phyloP scores from a whole-genome alignment of 202 grass and related monocot genomes.

The Carex arenaria region DNA sequence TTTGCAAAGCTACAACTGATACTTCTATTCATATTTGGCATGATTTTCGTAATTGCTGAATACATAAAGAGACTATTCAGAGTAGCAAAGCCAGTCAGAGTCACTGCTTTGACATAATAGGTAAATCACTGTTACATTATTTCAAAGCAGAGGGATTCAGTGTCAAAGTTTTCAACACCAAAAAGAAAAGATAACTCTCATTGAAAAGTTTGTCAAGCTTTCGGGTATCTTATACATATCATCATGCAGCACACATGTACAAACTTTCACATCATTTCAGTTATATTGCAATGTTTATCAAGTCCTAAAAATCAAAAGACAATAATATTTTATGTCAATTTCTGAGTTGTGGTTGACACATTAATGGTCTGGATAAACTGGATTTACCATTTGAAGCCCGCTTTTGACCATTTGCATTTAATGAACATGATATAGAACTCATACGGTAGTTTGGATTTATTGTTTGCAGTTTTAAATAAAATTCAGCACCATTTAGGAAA shows the following conservation, averaged over 20 bases:
- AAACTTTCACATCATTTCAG: not conserved
- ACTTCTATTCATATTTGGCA: conserved; percentile 48
- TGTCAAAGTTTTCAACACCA: not conserved
- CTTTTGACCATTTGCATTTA: not conserved
- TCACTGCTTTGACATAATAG: conserved; percentile 34
- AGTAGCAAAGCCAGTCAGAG: conserved; percentile 47
- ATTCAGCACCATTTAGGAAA: not conserved
- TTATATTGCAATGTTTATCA: not conserved
- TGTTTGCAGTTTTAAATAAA: not conserved
- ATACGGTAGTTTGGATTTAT: not conserved
- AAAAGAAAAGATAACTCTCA: not conserved
- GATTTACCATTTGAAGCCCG: not conserved
- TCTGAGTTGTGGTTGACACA: not conserved
- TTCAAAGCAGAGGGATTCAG: not conserved
- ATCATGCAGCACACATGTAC: not conserved
- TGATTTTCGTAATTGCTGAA: conserved; percentile 36
- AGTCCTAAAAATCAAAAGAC: not conserved
- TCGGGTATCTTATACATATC: not conserved
- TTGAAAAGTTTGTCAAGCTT: not conserved
- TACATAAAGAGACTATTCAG: conserved; percentile 29
- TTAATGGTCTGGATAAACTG: not conserved
- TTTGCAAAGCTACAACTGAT: conserved; percentile 49
- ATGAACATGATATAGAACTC: not conserved
- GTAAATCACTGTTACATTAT: conserved; percentile 10
- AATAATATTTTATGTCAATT: not conserved